Conservation (phyloP, 2,329 filamentous ascomycete genomes). For the Aspergillus spinulosporus region DNA sequence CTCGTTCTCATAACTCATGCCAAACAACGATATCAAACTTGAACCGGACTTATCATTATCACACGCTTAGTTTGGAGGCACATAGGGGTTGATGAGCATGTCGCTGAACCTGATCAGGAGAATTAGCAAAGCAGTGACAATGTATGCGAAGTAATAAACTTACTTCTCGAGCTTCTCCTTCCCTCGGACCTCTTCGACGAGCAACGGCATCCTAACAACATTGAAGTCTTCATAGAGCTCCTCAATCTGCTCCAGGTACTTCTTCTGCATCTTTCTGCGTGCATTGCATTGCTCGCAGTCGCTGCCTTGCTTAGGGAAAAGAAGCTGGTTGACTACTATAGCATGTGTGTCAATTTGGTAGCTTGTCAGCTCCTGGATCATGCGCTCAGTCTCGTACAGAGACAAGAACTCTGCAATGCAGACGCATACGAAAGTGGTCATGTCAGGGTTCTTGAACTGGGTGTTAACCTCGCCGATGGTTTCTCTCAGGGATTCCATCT, state of each 20-base stretch:
- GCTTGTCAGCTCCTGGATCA: constrained; percentile 95
- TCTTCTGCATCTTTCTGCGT: constrained; percentile 96
- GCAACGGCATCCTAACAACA: constrained; percentile 94
- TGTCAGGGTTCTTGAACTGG: constrained; percentile 94
- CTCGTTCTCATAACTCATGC: constrained; percentile 42
- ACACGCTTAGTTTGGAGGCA: constrained; percentile 42
- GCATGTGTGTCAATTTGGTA: constrained; percentile 96
- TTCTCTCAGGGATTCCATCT: constrained; percentile 88
- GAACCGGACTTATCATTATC: constrained; percentile 19
- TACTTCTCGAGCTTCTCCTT: constrained; percentile 89
- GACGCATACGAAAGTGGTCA: constrained; percentile 97
- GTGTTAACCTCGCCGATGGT: constrained; percentile 95
- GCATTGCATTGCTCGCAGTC: constrained; percentile 95
- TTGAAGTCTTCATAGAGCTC: constrained; percentile 99
- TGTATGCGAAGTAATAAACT: constrained; percentile 22
- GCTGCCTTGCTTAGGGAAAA: constrained; percentile 84
- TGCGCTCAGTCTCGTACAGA: constrained; percentile 97
- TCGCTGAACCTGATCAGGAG: constrained; percentile 46
- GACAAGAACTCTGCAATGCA: constrained; percentile 97
- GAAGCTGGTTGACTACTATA: constrained; percentile 96
- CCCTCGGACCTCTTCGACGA: constrained; percentile 93
- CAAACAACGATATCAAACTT: constrained; percentile 21
- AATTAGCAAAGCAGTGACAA: constrained; percentile 14
- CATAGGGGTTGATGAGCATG: constrained; percentile 51
- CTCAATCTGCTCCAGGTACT: constrained; percentile 98